Percentiles rank a stretch among this genome's conserved stretches.
Evolutionary conservation across 176 grass and related monocot genomes (phyloP).

Genomic region (Ananas comosus): DNA sequence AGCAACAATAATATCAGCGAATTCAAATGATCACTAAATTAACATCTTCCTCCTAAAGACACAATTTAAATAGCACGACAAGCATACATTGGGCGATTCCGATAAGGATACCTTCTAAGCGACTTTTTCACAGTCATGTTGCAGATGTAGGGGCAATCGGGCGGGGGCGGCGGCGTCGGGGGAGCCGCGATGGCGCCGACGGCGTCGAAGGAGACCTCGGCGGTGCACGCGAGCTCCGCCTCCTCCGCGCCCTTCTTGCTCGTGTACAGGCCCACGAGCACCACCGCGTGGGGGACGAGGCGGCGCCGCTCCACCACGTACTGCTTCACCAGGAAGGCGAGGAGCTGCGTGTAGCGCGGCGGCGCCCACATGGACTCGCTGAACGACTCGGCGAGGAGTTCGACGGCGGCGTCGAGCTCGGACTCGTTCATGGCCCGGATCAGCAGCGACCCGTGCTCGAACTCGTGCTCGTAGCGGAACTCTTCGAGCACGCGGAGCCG

Average conservation of each 20-base stretch:
- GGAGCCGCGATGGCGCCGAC: slow-evolving; percentile 48
- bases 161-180: slow-evolving; percentile 58
- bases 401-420: slow-evolving; percentile 39
- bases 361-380: slow-evolving; percentile 57
- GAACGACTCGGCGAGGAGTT: slow-evolving; percentile 72
- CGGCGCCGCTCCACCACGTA: slow-evolving; percentile 54
- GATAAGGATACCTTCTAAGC: slow-evolving; percentile 50
- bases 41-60: too few species aligned
- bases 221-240: slow-evolving; percentile 59
- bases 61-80: too few species aligned
- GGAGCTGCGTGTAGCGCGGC: slow-evolving; percentile 43
- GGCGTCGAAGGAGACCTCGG: slow-evolving; percentile 75
- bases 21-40: not conserved
- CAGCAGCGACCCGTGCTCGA: slow-evolving; percentile 40
- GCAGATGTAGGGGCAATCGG: slow-evolving; percentile 74
- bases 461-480: slow-evolving; percentile 40
- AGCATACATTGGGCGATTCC: too few species aligned
- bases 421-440: slow-evolving; percentile 46
- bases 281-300: slow-evolving; percentile 47
- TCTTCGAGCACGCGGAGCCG: slow-evolving; percentile 35
- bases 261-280: slow-evolving; percentile 66
- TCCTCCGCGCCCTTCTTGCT: not conserved
- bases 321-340: slow-evolving; percentile 59
- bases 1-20: not conserved
- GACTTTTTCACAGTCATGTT: slow-evolving; percentile 84